These are phyloP conservation scores for Solanum boliviense DNA, from an alignment of 257 asterid species.

Conservation along the genomic window DNA sequence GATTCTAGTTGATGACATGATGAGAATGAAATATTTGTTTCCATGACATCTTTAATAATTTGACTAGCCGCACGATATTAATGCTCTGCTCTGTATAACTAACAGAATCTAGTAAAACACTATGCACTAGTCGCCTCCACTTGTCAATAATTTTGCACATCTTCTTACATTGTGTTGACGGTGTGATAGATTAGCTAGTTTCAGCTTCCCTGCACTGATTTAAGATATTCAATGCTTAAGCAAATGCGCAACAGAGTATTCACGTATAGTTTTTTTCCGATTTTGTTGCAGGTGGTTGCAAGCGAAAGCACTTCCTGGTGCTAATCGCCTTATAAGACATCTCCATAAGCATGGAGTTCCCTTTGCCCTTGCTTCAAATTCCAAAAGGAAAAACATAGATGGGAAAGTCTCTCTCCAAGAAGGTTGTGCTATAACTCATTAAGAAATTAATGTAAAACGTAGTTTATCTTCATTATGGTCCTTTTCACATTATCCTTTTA, in stretches of 20 bases:
- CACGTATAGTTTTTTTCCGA: not conserved
- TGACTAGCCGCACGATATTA: not conserved
- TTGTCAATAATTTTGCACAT: not conserved
- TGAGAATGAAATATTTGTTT: not conserved
- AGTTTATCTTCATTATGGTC: not conserved
- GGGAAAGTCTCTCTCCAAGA: constrained; percentile 49
- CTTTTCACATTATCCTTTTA: not conserved
- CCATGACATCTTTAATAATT: not conserved
- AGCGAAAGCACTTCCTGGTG: constrained; percentile 86
- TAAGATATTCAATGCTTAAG: not conserved
- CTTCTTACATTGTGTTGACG: not conserved
- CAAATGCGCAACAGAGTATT: not conserved
- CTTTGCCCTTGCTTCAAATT: constrained; percentile 77
- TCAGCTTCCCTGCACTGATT: not conserved
- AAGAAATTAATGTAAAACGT: not conserved
- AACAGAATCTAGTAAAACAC: not conserved
- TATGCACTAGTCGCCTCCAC: not conserved
- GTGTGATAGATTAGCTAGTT: not conserved
- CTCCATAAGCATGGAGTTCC: constrained; percentile 61
- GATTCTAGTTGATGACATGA: not conserved
- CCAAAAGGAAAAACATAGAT: constrained; percentile 44
- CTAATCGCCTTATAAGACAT: constrained; percentile 67
- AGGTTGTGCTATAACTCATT: constrained; percentile 24
- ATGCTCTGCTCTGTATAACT: not conserved
- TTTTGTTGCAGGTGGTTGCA: constrained; percentile 46